Evolutionary conservation across 805 yeast species (phyloP).

Genomic region (Saturnispora hagleri): DNA sequence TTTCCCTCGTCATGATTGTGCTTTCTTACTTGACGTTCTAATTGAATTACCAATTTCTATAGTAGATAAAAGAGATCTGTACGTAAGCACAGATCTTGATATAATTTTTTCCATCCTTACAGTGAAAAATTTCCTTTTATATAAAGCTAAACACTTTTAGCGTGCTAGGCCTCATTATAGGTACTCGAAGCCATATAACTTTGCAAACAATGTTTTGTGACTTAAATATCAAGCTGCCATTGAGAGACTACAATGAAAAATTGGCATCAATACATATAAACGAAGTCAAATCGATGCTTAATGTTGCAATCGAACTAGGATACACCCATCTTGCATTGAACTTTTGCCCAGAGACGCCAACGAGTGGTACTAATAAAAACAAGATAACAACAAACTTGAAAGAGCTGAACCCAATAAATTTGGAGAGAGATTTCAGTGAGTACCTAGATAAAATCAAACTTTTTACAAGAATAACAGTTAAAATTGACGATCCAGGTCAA

Average conservation of each 20-base stretch:
- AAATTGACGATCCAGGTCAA: constrained; percentile 69
- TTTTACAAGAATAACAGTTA: constrained; percentile 65
- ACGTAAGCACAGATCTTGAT: background rate
- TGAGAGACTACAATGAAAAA: constrained; percentile 33
- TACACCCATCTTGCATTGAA: constrained; percentile 75
- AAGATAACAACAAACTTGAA: constrained; percentile 42
- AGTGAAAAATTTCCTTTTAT: background rate
- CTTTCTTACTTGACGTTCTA: constrained; percentile 7
- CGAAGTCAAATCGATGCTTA: constrained; percentile 39
- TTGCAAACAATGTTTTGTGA: constrained; percentile 42
- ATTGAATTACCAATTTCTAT: background rate
- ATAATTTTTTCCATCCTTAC: background rate
- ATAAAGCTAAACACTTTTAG: background rate
- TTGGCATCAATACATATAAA: constrained; percentile 36
- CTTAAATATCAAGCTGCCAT: constrained; percentile 70
- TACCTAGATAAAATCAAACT: constrained; percentile 35
- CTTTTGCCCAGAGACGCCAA: constrained; percentile 26
- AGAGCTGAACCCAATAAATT: constrained; percentile 35
- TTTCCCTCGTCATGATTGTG: constrained; percentile 14
- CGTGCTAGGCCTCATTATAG: background rate
- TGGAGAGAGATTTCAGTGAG: constrained; percentile 24
- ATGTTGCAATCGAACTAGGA: constrained; percentile 50
- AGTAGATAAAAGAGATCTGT: background rate
- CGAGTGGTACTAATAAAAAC: constrained; percentile 34
- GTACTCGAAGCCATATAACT: background rate